A percentile compares a stretch with the other conserved stretches of the same genome.
phyloP scores from a whole-genome alignment of 176 grass and related monocot species.

The Oropetium thomaeum region DNA sequence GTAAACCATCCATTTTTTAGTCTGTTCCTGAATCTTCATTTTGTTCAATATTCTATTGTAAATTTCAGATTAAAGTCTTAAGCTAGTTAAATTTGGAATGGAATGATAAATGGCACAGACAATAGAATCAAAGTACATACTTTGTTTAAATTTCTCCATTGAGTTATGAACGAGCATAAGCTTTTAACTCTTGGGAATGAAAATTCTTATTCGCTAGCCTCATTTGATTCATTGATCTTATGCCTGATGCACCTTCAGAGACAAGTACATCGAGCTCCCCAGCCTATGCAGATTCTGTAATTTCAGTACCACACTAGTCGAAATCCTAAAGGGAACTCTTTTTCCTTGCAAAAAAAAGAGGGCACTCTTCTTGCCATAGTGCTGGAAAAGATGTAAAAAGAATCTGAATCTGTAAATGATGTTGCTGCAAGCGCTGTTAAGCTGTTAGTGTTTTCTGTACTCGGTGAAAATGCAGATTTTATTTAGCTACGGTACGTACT shows the following conservation, averaged over 20 bases:
- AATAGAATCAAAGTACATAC: background rate
- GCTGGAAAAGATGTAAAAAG: background rate
- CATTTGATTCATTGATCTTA: background rate
- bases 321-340: no score
- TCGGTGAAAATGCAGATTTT: background rate
- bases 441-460: background rate
- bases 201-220: background rate
- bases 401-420: background rate
- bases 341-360: no score
- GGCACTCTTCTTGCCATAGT: background rate
- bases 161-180: background rate
- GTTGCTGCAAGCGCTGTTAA: background rate
- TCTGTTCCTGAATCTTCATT: slow-evolving; percentile 17
- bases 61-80: background rate
- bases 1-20: slow-evolving; percentile 13
- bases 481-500: background rate
- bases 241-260: background rate
- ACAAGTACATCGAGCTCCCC: background rate
- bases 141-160: background rate
- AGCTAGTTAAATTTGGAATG: background rate
- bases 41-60: slow-evolving; percentile 8
- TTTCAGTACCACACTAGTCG: background rate
- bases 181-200: background rate
- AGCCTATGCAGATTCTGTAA: background rate
- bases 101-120: background rate